Percentiles rank a stretch among this genome's conserved stretches.
phyloP scores from a whole-genome alignment of 257 asterid species.

The Nicotiana tabacum region DNA sequence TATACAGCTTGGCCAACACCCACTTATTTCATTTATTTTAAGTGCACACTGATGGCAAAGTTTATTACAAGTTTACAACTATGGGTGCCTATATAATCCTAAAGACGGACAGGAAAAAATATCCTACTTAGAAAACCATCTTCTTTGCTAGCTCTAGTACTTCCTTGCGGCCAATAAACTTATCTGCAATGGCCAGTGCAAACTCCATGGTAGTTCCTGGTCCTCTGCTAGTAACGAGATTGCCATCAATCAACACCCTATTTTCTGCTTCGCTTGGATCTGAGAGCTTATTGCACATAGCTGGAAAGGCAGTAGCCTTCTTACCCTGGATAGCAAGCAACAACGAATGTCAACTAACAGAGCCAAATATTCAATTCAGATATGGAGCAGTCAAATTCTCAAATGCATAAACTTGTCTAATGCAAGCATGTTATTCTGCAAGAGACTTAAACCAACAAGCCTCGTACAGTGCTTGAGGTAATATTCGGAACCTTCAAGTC shows the following conservation, averaged over 20 bases:
- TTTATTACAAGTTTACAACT: background rate
- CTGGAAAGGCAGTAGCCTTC: constrained; percentile 93
- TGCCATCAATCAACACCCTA: constrained; percentile 85
- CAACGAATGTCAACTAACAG: background rate
- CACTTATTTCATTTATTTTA: background rate
- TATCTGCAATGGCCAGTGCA: constrained; percentile 60
- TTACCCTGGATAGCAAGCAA: constrained; percentile 53
- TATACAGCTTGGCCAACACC: background rate
- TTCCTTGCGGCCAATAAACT: constrained; percentile 60
- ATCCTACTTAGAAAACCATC: constrained; percentile 39
- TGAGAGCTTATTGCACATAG: constrained; percentile 68
- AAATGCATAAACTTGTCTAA: background rate
- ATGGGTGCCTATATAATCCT: background rate
- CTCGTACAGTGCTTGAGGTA: no score
- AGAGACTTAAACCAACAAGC: background rate
- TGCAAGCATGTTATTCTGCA: background rate
- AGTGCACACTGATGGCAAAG: background rate
- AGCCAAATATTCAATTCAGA: background rate
- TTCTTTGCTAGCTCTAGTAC: constrained; percentile 65
- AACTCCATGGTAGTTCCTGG: constrained; percentile 95
- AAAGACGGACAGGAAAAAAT: background rate
- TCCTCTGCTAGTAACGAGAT: constrained; percentile 87
- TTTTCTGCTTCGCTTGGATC: constrained; percentile 73
- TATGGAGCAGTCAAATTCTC: background rate
- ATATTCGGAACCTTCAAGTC: background rate